Conservation (phyloP, 129 eudicot genomes). For the Arctium lappa region DNA sequence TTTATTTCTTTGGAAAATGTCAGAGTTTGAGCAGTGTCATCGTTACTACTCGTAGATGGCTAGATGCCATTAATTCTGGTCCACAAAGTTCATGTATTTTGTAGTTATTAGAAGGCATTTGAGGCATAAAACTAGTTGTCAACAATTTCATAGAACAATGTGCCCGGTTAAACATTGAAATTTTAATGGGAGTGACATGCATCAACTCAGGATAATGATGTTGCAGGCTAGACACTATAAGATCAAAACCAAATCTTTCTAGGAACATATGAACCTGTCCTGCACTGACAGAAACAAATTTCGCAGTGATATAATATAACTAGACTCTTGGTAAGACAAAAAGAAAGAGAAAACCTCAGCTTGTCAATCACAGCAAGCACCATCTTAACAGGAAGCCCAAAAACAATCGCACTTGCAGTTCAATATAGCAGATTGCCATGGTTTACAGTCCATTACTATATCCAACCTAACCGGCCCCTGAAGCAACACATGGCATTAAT, state of each 20-base stretch:
- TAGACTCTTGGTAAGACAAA: background rate
- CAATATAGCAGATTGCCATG: background rate
- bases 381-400: background rate
- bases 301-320: background rate
- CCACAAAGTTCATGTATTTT: background rate
- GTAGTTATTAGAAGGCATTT: background rate
- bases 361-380: background rate
- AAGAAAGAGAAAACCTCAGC: background rate
- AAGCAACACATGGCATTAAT: background rate
- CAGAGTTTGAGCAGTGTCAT: background rate
- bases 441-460: background rate
- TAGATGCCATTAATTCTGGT: background rate
- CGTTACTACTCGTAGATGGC: background rate
- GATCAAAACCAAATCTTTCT: background rate
- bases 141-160: background rate
- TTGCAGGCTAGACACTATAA: background rate
- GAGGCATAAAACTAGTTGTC: background rate
- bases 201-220: background rate
- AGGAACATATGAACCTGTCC: background rate
- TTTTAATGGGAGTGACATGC: background rate
- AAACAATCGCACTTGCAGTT: background rate
- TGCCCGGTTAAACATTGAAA: background rate
- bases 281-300: background rate
- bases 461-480: conserved; percentile 9
- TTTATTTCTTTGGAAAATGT: background rate